A percentile compares a stretch with the other conserved stretches of the same genome.
Conservation (phyloP, 345 rosid genomes). For the Angophora floribunda region DNA sequence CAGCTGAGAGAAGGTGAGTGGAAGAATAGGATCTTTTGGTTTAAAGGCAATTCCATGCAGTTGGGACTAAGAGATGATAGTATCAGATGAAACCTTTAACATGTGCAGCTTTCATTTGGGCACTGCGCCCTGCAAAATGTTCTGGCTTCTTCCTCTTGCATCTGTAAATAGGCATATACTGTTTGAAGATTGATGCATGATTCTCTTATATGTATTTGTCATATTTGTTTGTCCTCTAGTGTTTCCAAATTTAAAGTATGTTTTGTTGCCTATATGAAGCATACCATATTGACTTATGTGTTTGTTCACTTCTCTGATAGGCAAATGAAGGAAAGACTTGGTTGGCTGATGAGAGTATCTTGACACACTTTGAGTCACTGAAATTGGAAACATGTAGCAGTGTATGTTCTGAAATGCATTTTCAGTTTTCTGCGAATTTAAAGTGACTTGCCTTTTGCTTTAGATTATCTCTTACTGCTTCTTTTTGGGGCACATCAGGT, state of each 20-base stretch:
- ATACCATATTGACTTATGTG: neutral
- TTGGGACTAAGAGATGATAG: neutral
- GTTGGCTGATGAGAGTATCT: slow-evolving; percentile 73
- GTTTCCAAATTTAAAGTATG: neutral
- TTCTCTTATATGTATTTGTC: neutral
- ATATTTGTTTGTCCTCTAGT: neutral
- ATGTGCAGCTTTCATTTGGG: neutral
- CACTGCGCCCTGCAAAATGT: neutral
- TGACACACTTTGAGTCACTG: slow-evolving; percentile 63
- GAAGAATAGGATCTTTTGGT: neutral
- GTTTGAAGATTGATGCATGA: neutral
- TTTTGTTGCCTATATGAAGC: neutral
- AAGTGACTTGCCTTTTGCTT: neutral
- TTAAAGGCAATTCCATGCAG: neutral
- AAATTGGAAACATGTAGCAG: slow-evolving; percentile 41
- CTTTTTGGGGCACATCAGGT: slow-evolving; percentile 28
- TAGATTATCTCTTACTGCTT: neutral
- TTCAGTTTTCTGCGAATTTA: neutral
- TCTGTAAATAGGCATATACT: neutral
- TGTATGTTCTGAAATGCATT: slow-evolving; percentile 29
- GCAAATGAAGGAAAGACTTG: slow-evolving; percentile 55
- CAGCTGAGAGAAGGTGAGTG: neutral
- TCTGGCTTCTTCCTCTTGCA: neutral
- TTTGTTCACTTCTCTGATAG: slow-evolving; percentile 24
- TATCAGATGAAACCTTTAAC: neutral